Conservation (phyloP, 73 alveolate species). For the Tetrahymena thermophila region DNA sequence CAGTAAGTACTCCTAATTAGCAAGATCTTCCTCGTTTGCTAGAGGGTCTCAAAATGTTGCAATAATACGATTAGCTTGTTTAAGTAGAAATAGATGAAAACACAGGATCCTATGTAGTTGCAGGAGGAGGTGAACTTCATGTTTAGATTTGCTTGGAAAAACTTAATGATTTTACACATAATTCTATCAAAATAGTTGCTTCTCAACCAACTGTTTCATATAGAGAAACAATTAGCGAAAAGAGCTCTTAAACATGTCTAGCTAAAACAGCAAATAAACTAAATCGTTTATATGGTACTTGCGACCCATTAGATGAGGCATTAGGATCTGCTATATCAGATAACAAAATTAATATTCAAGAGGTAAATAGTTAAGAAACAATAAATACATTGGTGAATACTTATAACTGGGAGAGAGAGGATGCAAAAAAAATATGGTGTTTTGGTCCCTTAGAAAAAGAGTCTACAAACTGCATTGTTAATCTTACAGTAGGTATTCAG, state of each 20-base stretch:
- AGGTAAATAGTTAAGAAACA: constrained; percentile 53
- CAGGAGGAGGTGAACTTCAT: constrained; percentile 91
- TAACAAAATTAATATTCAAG: constrained; percentile 32
- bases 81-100: constrained; percentile 63
- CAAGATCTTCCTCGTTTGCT: no score
- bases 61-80: constrained; percentile 80
- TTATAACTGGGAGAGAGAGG: constrained; percentile 50
- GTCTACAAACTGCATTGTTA: constrained; percentile 72
- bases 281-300: constrained; percentile 61
- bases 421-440: constrained; percentile 70
- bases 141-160: constrained; percentile 78
- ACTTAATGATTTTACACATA: constrained; percentile 56
- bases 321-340: constrained; percentile 68
- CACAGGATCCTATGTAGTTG: constrained; percentile 75
- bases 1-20: constrained; percentile 3
- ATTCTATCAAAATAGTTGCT: constrained; percentile 52
- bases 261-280: constrained; percentile 88
- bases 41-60: constrained; percentile 82
- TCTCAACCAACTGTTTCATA: constrained; percentile 84
- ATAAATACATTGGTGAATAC: not conserved
- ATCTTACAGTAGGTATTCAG: constrained; percentile 46
- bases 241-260: constrained; percentile 61
- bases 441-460: constrained; percentile 77
- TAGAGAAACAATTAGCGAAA: constrained; percentile 70
- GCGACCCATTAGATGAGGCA: constrained; percentile 73